Evolutionary conservation across 768 basidiomycete species (phyloP), one percentile per base, ranked within the genome.

Genomic region (Trametes elegans): DNA sequence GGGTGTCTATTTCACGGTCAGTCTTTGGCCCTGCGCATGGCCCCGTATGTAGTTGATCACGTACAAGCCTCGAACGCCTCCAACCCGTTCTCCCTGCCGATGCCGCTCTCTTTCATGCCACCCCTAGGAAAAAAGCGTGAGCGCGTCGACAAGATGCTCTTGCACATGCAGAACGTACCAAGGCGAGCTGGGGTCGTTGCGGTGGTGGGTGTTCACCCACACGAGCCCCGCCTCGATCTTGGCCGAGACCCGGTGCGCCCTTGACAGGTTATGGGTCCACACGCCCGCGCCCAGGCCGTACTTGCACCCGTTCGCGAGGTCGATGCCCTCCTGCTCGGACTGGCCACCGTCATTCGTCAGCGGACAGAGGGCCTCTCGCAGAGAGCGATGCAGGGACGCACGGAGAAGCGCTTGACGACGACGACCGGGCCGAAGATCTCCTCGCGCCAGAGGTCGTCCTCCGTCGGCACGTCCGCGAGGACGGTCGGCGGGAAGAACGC

Each of bases 381-480:
- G 40, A 16, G 14, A 27, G 11, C 6, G 29, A 26, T 19, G 16
- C 11, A 16, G 47, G 23, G 13, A 68, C 73, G 65, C 40, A 82
- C 80, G 39, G 64, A 59, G 61, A 84, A 84, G 46, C 68, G 73
- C 48, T 78, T 83, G 35, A 87, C 77, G 3, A 88, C 80, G 1
- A 92, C 82, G n/a, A 92, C 88, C 0, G 91, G 91, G 1, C 91
- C 91, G 62, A 93, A 93, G 11, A 92, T 75, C 67, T 93, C 91
- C 69, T 93, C 90, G 62, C 80, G 71, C 90, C 90, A 93, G 23
- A 92, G 68, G 42, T 80, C 79, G 59, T 87, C 85, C 29, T 79
- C 71, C 0, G 74, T 69, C 26, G 73, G 71, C 13, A 90, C 77
- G 48, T 83, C 78, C 0, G 73, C 66, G 53, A 94, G 79, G 29